A percentile compares a stretch with the other conserved stretches of the same genome.
These are phyloP conservation scores for Phoma sp. DNA, from an alignment of 2,329 filamentous ascomycete species.

Conservation along the genomic window DNA sequence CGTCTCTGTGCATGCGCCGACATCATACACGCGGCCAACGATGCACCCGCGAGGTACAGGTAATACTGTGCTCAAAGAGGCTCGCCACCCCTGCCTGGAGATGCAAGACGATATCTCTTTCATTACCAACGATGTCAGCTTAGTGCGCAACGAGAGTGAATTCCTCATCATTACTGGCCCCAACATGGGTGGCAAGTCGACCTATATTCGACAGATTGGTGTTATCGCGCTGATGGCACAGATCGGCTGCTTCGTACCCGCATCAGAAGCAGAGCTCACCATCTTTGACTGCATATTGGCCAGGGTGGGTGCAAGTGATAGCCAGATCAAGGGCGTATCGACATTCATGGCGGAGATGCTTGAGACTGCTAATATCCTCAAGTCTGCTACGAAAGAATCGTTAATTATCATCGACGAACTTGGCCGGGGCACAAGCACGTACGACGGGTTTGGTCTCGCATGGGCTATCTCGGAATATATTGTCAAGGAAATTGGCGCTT, in stretches of 20 bases:
- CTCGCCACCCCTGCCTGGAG: constrained; percentile 96
- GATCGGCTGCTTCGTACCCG: constrained; percentile 94
- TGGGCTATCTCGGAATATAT: constrained; percentile 99
- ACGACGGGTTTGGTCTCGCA: constrained; percentile 97
- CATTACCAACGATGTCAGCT: constrained; percentile 93
- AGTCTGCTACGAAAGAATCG: constrained; percentile 91
- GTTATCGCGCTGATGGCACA: constrained; percentile 98
- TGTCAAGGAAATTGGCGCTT: constrained; percentile 91
- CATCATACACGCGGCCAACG: constrained; percentile 86
- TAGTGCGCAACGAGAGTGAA: constrained; percentile 78
- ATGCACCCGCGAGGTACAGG: constrained; percentile 89
- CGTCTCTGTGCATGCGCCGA: constrained; percentile 89
- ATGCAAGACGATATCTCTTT: constrained; percentile 99
- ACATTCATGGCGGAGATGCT: constrained; percentile 99
- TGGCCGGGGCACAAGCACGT: constrained; percentile 94
- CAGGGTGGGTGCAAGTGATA: constrained; percentile 93
- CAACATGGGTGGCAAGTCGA: constrained; percentile 99
- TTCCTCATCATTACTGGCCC: constrained; percentile 97
- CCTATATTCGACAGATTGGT: constrained; percentile 95
- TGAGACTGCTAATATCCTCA: constrained; percentile 97
- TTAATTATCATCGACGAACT: constrained; percentile 99
- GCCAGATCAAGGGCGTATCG: constrained; percentile 94
- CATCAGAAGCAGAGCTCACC: constrained; percentile 84
- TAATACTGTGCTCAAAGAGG: constrained; percentile 87
- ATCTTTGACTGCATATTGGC: constrained; percentile 98